Percentiles rank a stretch among this genome's conserved stretches.
phyloP scores from a whole-genome alignment of 2,329 filamentous ascomycete genomes.

The Cordyceps militaris region DNA sequence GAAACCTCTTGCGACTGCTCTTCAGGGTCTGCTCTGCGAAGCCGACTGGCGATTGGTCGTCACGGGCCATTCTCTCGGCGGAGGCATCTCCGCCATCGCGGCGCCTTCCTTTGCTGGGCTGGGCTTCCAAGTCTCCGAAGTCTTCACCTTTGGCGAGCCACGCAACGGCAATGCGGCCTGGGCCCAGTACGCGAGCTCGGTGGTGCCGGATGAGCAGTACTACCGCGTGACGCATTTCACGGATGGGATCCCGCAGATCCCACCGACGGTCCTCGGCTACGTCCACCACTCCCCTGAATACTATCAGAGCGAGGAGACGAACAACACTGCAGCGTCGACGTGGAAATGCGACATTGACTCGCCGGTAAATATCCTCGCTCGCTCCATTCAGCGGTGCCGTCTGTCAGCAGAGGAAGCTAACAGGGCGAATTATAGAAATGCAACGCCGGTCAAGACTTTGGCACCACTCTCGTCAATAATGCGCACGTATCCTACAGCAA shows the following conservation, averaged over 20 bases:
- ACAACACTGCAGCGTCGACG: neutral
- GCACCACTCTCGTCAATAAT: neutral
- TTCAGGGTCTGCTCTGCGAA: conserved; percentile 1
- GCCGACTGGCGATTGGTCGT: conserved; percentile 4
- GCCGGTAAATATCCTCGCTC: neutral
- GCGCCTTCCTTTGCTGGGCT: neutral
- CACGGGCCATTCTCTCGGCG: conserved; percentile 7
- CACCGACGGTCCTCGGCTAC: conserved; percentile 49
- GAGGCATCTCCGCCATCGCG: neutral
- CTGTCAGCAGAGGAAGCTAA: neutral
- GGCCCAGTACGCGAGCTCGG: neutral
- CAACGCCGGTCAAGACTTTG: conserved; percentile 2
- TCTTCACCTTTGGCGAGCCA: conserved; percentile 5
- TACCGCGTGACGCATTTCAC: conserved; percentile 51
- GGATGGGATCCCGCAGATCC: conserved; percentile 57
- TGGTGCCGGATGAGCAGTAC: neutral
- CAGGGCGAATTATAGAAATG: neutral
- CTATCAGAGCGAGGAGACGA: neutral
- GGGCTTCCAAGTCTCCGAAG: neutral
- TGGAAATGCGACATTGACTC: conserved; percentile 8
- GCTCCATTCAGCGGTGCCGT: neutral
- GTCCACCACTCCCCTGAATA: conserved; percentile 45
- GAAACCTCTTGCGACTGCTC: neutral
- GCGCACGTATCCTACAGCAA: conserved; percentile 9
- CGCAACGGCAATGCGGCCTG: conserved; percentile 7